Conservation (phyloP, 768 basidiomycete genomes). For the Dioszegia crocea region DNA sequence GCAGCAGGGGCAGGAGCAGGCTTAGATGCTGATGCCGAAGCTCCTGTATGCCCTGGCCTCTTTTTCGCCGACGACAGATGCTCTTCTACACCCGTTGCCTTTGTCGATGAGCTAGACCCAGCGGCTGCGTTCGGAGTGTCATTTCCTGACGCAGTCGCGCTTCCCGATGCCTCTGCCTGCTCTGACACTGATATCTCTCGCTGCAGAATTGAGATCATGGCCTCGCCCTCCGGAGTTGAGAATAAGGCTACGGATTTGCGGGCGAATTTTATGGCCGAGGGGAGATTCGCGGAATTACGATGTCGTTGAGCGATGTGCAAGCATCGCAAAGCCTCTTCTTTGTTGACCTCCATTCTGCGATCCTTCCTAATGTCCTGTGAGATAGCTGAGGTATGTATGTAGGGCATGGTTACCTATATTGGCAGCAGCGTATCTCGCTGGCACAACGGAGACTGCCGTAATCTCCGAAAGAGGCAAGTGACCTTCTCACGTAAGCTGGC, state of each 20-base stretch:
- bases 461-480: too few species aligned
- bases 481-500: too few species aligned
- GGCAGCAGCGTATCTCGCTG: neutral
- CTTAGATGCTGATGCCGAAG: neutral
- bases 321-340: slow-evolving; percentile 80
- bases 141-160: slow-evolving; percentile 51
- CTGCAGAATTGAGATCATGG: slow-evolving; percentile 66
- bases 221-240: slow-evolving; percentile 68
- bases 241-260: slow-evolving; percentile 81
- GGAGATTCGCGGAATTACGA: slow-evolving; percentile 64
- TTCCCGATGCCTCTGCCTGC: slow-evolving; percentile 18
- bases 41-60: slow-evolving; percentile 51
- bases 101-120: slow-evolving; percentile 48
- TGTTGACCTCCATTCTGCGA: slow-evolving; percentile 57
- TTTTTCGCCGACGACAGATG: slow-evolving; percentile 47
- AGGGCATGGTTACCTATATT: too few species aligned
- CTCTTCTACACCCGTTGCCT: slow-evolving; percentile 55
- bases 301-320: slow-evolving; percentile 74
- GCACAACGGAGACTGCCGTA: too few species aligned
- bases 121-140: slow-evolving; percentile 17
- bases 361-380: neutral
- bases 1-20: slow-evolving; percentile 2
- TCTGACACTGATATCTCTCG: slow-evolving; percentile 51
- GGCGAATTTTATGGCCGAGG: slow-evolving; percentile 80
- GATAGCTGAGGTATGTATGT: too few species aligned